Evolutionary conservation across 2,329 filamentous ascomycete species (phyloP).

Genomic region (Botrytis cinerea): DNA sequence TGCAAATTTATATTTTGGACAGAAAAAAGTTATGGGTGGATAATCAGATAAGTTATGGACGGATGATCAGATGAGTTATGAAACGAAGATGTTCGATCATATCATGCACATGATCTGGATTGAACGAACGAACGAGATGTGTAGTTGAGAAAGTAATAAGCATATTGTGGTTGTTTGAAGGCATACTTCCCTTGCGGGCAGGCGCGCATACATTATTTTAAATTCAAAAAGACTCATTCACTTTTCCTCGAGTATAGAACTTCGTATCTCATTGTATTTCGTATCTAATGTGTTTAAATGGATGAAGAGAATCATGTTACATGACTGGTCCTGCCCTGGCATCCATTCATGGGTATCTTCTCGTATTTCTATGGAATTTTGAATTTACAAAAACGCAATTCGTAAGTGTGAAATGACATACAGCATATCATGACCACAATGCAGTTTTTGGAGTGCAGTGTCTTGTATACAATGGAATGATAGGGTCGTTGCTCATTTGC

Average conservation of each 20-base stretch:
- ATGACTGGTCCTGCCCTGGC: conserved; percentile 3
- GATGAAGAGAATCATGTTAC: conserved; percentile 9
- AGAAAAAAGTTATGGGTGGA: conserved; percentile 14
- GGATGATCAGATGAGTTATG: conserved; percentile 14
- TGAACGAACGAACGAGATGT: background rate
- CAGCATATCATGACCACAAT: conserved; percentile 8
- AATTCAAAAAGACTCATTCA: conserved; percentile 20
- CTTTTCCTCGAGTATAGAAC: conserved; percentile 16
- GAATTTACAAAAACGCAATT: conserved; percentile 12
- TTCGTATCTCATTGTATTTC: conserved; percentile 12
- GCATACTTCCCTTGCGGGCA: conserved; percentile 20
- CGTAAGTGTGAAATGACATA: conserved; percentile 9
- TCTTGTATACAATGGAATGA: background rate
- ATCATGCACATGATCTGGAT: conserved; percentile 14
- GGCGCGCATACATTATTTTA: conserved; percentile 17
- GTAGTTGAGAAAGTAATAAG: background rate
- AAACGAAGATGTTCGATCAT: conserved; percentile 7
- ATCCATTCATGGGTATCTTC: conserved; percentile 15
- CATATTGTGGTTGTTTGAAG: conserved; percentile 9
- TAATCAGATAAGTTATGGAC: conserved; percentile 15
- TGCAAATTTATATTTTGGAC: conserved; percentile 6
- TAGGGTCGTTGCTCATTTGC: background rate
- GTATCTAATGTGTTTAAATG: conserved; percentile 5
- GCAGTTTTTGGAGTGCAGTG: background rate
- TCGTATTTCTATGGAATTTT: conserved; percentile 16